Evolutionary conservation across 2,329 filamentous ascomycete species (phyloP), one percentile per base, ranked within the genome.

Genomic region (Epichloe scottii): DNA sequence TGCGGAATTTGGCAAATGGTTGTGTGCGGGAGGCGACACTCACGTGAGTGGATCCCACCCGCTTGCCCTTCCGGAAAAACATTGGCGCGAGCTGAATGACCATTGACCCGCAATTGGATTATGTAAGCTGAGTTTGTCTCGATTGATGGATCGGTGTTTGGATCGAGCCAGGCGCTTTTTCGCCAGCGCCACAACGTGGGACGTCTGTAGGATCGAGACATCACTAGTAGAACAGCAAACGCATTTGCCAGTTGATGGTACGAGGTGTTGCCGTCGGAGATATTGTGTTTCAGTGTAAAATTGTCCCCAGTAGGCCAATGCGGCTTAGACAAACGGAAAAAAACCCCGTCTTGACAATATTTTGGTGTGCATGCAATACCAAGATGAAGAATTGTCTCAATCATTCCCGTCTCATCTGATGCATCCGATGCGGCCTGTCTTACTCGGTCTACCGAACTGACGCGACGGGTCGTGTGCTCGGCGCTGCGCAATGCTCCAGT

Each of bases 1-100:
- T 58, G 60, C 59, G 63, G 60, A 67, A 64, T 64, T 68, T 63
- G 62, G 57, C 60, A 66, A 66, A 63, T 62, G 63, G 56, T 65
- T 68, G 66, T 69, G 67, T 60, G 67, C 59, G 58, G 55, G 57
- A 63, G 58, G 55, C 54, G 54, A 58, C 37, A 43, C 58, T 68
- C 67, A 69, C 67, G 67, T 69, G 67, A 69, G 60, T 54, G 57
- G 58, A 56, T 55, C 59, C 43, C 14, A 33, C 21, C 40, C 2
- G 17, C 50, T 48, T 64, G 63, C 65, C 64, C 65, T 65, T 54
- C 56, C 63, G 64, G 64, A 66, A 59, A 59, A 66, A 63, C 17
- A 26, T 54, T 55, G 35, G 30, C 17, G 30, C 49, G 54, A 14
- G 5, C 15, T 15, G 17, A 1, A 17, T 44, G 46, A 48, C 44